These are phyloP conservation scores for Steccherinum ochraceum DNA, from an alignment of 768 basidiomycete species.

Conservation along the genomic window DNA sequence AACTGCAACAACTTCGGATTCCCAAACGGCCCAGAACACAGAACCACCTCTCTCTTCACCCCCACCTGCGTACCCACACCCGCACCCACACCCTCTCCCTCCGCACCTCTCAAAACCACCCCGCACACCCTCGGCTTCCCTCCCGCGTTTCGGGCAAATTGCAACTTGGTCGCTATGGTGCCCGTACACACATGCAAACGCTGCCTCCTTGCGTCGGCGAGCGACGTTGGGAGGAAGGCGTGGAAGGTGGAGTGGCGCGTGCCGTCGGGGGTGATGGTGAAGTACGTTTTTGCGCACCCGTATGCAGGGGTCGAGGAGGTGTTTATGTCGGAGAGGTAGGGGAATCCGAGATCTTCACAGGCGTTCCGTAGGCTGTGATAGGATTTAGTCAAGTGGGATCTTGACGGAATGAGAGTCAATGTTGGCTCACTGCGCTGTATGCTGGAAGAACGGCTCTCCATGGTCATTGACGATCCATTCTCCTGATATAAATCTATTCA, in stretches of 20 bases:
- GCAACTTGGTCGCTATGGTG: background rate
- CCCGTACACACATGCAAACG: background rate
- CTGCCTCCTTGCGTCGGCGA: constrained; percentile 5
- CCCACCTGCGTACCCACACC: constrained; percentile 1
- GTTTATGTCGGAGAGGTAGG: constrained; percentile 17
- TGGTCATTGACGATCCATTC: constrained; percentile 2
- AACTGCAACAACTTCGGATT: constrained; percentile 36
- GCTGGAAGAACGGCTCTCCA: background rate
- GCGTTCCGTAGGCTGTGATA: constrained; percentile 10
- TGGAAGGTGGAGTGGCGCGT: constrained; percentile 15
- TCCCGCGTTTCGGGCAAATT: background rate
- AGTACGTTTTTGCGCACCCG: constrained; percentile 14
- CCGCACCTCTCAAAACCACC: background rate
- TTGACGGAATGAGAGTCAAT: background rate
- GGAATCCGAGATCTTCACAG: constrained; percentile 14
- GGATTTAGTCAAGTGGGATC: background rate
- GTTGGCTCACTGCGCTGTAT: background rate
- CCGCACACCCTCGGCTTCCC: background rate
- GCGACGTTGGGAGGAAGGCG: constrained; percentile 14
- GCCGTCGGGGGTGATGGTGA: constrained; percentile 16
- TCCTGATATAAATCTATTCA: background rate
- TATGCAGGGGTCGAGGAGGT: constrained; percentile 14
- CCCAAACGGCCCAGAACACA: constrained; percentile 18
- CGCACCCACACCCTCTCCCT: background rate
- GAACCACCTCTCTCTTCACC: constrained; percentile 17